Evolutionary conservation across 495 filamentous ascomycete genomes (phyloP).

Genomic region (Penicillium silybi): DNA sequence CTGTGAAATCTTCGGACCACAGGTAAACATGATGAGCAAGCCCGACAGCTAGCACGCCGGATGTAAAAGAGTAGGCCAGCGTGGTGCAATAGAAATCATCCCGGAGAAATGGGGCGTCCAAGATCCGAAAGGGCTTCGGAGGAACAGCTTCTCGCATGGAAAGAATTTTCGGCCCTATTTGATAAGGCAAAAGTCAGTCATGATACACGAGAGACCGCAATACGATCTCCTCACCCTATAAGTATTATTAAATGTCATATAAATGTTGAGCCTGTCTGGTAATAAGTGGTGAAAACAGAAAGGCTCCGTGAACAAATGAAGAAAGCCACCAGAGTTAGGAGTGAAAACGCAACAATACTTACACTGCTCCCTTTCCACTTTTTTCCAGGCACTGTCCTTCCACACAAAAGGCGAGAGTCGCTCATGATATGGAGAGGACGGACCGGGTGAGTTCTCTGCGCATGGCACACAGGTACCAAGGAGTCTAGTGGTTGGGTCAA

Average conservation of each 20-base stretch:
- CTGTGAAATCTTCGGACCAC: constrained; percentile 73
- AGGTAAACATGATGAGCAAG: constrained; percentile 78
- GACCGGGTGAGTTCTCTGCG: constrained; percentile 19
- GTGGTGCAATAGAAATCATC: constrained; percentile 97
- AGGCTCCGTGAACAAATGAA: not conserved
- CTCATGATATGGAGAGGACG: constrained; percentile 31
- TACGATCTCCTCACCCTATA: constrained; percentile 1
- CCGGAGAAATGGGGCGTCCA: constrained; percentile 81
- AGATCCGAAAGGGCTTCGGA: constrained; percentile 73
- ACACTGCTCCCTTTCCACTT: constrained; percentile 46
- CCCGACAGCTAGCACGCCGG: constrained; percentile 77
- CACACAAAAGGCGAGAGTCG: constrained; percentile 40
- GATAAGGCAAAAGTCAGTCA: constrained; percentile 9
- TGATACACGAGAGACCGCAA: not conserved
- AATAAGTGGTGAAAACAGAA: constrained; percentile 1
- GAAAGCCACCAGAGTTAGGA: not conserved
- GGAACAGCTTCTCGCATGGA: constrained; percentile 46
- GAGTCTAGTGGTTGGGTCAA: constrained; percentile 63
- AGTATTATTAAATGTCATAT: constrained; percentile 1
- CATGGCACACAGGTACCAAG: constrained; percentile 40
- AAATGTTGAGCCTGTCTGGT: constrained; percentile 3
- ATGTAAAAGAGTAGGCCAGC: constrained; percentile 74
- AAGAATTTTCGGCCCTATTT: constrained; percentile 21
- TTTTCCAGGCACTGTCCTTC: constrained; percentile 60
- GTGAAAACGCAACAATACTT: constrained; percentile 22